These are phyloP conservation scores for Chondrus crispus DNA, from an alignment of 23 red algal genomes.

Conservation along the genomic window DNA sequence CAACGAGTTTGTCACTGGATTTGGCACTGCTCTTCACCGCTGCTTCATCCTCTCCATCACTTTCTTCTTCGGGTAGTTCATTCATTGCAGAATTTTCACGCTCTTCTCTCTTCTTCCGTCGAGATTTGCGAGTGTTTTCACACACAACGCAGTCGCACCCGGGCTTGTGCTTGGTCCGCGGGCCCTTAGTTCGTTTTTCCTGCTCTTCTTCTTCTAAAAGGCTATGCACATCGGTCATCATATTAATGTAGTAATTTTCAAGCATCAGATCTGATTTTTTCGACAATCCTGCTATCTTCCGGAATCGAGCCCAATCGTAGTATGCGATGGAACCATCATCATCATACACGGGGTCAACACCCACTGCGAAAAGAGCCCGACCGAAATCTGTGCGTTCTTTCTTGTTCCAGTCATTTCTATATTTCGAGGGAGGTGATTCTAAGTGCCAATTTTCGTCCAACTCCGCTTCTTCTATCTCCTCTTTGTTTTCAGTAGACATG, in stretches of 20 bases:
- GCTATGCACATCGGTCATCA: slow-evolving; percentile 58
- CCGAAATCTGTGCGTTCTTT: slow-evolving; percentile 55
- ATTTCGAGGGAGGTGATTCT: background rate
- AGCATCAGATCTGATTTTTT: slow-evolving; percentile 58
- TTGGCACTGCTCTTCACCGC: slow-evolving; percentile 6
- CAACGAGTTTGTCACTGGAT: slow-evolving; percentile 23
- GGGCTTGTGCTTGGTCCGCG: slow-evolving; percentile 61
- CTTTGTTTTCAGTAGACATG: no score
- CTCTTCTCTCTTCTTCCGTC: slow-evolving; percentile 30
- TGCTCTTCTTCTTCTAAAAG: slow-evolving; percentile 51
- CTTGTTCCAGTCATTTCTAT: slow-evolving; percentile 62
- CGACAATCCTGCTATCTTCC: slow-evolving; percentile 30
- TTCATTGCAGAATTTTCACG: slow-evolving; percentile 11
- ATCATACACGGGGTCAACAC: slow-evolving; percentile 48
- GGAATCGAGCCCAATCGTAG: slow-evolving; percentile 70
- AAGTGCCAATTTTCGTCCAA: background rate
- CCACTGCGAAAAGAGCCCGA: slow-evolving; percentile 68
- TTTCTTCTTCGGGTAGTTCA: background rate
- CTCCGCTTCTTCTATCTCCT: background rate
- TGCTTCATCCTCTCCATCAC: slow-evolving; percentile 49
- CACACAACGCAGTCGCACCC: slow-evolving; percentile 70
- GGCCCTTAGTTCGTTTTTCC: slow-evolving; percentile 60
- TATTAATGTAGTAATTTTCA: slow-evolving; percentile 17
- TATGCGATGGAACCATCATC: slow-evolving; percentile 21
- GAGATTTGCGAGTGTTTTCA: slow-evolving; percentile 42